These are phyloP conservation scores for Hypomyces perniciosus DNA, from an alignment of 2,329 filamentous ascomycete species.

Conservation along the genomic window DNA sequence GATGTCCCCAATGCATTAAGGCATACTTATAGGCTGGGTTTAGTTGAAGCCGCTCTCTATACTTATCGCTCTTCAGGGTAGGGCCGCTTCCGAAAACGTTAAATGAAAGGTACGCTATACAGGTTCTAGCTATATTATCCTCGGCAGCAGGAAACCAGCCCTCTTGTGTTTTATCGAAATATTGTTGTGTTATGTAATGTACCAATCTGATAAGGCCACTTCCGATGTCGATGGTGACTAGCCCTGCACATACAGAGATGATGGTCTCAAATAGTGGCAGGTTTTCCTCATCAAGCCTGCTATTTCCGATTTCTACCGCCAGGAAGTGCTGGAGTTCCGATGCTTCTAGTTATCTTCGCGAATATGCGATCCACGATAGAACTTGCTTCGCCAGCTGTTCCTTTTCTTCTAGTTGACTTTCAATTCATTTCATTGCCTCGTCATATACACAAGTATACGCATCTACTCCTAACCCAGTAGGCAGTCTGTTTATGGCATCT, in stretches of 20 bases:
- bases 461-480: constrained; percentile 16
- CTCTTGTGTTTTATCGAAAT: constrained; percentile 28
- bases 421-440: constrained; percentile 36
- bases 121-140: constrained; percentile 23
- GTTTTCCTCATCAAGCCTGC: constrained; percentile 20
- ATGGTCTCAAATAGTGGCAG: constrained; percentile 28
- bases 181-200: constrained; percentile 42
- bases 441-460: constrained; percentile 36
- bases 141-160: constrained; percentile 28
- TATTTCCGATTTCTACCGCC: constrained; percentile 25
- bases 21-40: background rate
- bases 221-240: constrained; percentile 36
- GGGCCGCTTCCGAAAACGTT: constrained; percentile 16
- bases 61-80: background rate
- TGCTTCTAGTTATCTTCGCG: constrained; percentile 27
- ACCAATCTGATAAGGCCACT: constrained; percentile 35
- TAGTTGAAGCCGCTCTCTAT: background rate
- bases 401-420: constrained; percentile 27
- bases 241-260: constrained; percentile 34
- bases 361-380: constrained; percentile 36
- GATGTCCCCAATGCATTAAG: background rate
- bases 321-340: constrained; percentile 38
- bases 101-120: constrained; percentile 33
- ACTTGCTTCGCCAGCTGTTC: constrained; percentile 31
- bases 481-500: background rate